A percentile compares a stretch with the other conserved stretches of the same genome.
phyloP scores from a whole-genome alignment of 2,329 filamentous ascomycete genomes.

The Ophiognomonia clavigignenti-juglandacearum region DNA sequence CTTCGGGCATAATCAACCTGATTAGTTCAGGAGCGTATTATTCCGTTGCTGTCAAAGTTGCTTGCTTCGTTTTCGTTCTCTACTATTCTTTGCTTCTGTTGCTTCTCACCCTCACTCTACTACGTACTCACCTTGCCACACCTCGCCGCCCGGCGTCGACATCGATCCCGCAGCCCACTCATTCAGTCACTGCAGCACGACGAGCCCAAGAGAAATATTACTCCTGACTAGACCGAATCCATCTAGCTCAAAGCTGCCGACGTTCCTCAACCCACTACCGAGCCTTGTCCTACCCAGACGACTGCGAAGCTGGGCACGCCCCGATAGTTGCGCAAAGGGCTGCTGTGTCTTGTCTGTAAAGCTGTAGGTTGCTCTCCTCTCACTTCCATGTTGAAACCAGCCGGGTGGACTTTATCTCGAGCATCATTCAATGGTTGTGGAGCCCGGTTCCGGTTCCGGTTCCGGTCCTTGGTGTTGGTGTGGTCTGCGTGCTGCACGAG shows the following conservation, averaged over 20 bases:
- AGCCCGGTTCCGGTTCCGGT: too few species aligned
- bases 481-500: conserved; percentile 9
- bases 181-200: too few species aligned
- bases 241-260: conserved; percentile 5
- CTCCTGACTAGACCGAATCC: conserved; percentile 14
- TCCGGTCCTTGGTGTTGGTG: too few species aligned
- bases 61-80: too few species aligned
- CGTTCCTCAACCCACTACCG: not conserved
- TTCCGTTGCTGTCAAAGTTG: too few species aligned
- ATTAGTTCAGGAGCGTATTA: too few species aligned
- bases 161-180: too few species aligned
- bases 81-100: too few species aligned
- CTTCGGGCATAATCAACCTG: too few species aligned
- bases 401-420: not conserved
- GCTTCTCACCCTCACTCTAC: too few species aligned
- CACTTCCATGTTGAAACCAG: not conserved
- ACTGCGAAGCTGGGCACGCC: not conserved
- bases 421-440: conserved; percentile 1
- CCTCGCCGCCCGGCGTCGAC: too few species aligned
- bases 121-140: too few species aligned
- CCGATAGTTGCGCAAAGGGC: not conserved
- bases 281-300: not conserved
- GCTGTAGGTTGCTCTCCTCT: conserved; percentile 6
- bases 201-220: not conserved
- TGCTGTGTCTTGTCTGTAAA: not conserved